A percentile compares a stretch with the other conserved stretches of the same genome.
Evolutionary conservation across 1,284 basidiomycete genomes (phyloP).

Genomic region (Somion occarium): DNA sequence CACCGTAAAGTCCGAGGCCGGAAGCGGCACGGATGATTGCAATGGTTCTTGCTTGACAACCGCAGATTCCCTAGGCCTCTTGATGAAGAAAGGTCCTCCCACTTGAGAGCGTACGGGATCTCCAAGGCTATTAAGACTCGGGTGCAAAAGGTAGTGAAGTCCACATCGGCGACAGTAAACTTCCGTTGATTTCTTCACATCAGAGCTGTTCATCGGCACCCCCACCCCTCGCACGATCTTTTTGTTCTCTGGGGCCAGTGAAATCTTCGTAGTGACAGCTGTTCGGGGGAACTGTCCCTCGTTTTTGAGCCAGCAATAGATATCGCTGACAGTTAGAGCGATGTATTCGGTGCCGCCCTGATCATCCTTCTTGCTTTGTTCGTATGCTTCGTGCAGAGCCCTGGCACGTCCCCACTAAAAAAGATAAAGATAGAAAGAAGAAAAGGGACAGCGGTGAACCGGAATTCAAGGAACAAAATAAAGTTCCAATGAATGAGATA

Average conservation of each 20-base stretch:
- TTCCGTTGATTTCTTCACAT: slow-evolving; percentile 1
- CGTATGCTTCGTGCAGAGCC: slow-evolving; percentile 47
- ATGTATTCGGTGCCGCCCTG: slow-evolving; percentile 18
- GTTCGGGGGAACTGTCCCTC: slow-evolving; percentile 42
- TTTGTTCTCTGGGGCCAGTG: too few relatives aligned
- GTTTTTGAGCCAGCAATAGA: slow-evolving; percentile 56
- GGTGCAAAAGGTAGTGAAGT: slow-evolving; percentile 19
- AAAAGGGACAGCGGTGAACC: not conserved
- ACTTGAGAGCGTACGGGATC: too few relatives aligned
- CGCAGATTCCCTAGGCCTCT: slow-evolving; percentile 6
- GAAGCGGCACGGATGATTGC: not conserved
- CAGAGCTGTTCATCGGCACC: not conserved
- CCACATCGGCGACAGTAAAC: slow-evolving; percentile 28
- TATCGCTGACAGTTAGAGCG: slow-evolving; percentile 45
- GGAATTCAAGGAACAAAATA: not conserved
- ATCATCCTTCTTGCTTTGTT: slow-evolving; percentile 23
- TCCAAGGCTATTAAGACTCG: too few relatives aligned
- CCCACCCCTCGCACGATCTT: slow-evolving; percentile 9
- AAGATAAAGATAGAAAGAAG: slow-evolving; percentile 6
- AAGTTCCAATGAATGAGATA: slow-evolving; percentile 5
- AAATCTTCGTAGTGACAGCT: not conserved
- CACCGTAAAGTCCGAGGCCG: too few relatives aligned
- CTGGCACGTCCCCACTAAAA: slow-evolving; percentile 58
- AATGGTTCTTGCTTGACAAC: slow-evolving; percentile 5
- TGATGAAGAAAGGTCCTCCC: too few relatives aligned